Conservation (phyloP, 2,329 filamentous ascomycete genomes). For the Keithomyces neogunnii region DNA sequence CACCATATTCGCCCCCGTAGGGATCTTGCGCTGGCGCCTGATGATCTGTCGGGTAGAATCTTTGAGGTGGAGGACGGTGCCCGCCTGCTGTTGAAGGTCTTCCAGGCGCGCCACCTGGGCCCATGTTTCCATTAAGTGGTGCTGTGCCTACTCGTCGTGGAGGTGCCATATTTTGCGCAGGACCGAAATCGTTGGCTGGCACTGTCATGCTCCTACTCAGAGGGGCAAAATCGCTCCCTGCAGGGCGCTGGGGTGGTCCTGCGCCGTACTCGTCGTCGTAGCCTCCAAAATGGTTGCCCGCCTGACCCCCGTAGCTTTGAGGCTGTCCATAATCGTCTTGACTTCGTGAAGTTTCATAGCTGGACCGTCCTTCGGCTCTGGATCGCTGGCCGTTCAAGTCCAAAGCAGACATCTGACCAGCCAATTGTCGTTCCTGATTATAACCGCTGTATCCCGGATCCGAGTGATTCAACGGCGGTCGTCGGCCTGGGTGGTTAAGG, state of each 20-base stretch:
- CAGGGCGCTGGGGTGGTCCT: constrained; percentile 19
- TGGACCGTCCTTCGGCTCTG: constrained; percentile 15
- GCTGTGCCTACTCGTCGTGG: constrained; percentile 33
- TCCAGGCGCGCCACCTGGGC: constrained; percentile 34
- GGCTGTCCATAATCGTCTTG: constrained; percentile 18
- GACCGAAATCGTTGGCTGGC: constrained; percentile 40
- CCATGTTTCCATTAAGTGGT: constrained; percentile 36
- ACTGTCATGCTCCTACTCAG: constrained; percentile 54
- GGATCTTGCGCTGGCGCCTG: constrained; percentile 29
- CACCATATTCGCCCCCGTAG: constrained; percentile 22
- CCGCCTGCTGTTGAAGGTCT: constrained; percentile 48
- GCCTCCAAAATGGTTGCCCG: constrained; percentile 16
- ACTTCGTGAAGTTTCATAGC: constrained; percentile 17
- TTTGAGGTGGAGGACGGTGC: constrained; percentile 43
- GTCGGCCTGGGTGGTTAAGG: constrained; percentile 13
- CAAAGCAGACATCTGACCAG: constrained; percentile 26
- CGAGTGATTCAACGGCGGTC: constrained; percentile 11
- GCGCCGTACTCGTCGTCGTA: constrained; percentile 18
- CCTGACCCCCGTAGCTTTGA: constrained; percentile 19
- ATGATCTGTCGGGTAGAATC: constrained; percentile 35
- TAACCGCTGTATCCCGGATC: constrained; percentile 14
- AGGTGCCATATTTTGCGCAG: constrained; percentile 26
- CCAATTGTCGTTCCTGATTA: constrained; percentile 22
- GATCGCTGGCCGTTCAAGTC: constrained; percentile 21
- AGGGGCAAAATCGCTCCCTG: constrained; percentile 36